Conservation (phyloP, 2,329 filamentous ascomycete species). For the Fusarium fujikuroi region DNA sequence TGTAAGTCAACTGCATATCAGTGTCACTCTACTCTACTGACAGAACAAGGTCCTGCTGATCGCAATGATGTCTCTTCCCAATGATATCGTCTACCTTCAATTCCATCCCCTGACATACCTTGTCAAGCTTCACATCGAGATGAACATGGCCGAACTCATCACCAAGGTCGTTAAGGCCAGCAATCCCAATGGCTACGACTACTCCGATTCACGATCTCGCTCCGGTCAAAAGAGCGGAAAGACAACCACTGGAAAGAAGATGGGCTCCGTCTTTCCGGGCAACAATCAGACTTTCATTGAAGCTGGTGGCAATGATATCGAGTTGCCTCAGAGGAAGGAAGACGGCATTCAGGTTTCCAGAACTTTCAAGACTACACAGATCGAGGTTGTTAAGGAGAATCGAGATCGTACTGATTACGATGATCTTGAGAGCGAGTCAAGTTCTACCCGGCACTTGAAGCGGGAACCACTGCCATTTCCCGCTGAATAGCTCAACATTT, state of each 20-base stretch:
- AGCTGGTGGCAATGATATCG: conserved; percentile 33
- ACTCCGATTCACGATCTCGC: conserved; percentile 36
- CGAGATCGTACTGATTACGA: conserved; percentile 34
- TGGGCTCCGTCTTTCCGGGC: conserved; percentile 33
- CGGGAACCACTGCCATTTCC: conserved; percentile 33
- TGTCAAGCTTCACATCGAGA: conserved; percentile 65
- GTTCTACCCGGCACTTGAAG: conserved; percentile 41
- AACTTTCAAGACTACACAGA: conserved; percentile 41
- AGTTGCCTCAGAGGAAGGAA: conserved; percentile 27
- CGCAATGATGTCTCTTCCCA: conserved; percentile 47
- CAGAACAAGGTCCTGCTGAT: conserved; percentile 41
- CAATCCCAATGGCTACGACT: conserved; percentile 41
- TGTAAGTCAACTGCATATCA: not conserved
- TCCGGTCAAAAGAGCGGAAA: conserved; percentile 36
- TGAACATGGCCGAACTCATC: conserved; percentile 65
- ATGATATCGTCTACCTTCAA: conserved; percentile 53
- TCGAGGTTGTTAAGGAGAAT: conserved; percentile 30
- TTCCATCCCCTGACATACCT: conserved; percentile 64
- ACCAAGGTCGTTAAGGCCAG: conserved; percentile 50
- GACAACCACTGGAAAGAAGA: conserved; percentile 19
- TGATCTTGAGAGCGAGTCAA: conserved; percentile 42
- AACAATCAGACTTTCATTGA: conserved; percentile 39
- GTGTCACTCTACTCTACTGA: not conserved
- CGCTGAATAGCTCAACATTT: not conserved
- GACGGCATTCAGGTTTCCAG: conserved; percentile 42